A percentile compares a stretch with the other conserved stretches of the same genome.
Evolutionary conservation across 2,329 filamentous ascomycete genomes (phyloP).

Genomic region (Coleophoma cylindrospora): DNA sequence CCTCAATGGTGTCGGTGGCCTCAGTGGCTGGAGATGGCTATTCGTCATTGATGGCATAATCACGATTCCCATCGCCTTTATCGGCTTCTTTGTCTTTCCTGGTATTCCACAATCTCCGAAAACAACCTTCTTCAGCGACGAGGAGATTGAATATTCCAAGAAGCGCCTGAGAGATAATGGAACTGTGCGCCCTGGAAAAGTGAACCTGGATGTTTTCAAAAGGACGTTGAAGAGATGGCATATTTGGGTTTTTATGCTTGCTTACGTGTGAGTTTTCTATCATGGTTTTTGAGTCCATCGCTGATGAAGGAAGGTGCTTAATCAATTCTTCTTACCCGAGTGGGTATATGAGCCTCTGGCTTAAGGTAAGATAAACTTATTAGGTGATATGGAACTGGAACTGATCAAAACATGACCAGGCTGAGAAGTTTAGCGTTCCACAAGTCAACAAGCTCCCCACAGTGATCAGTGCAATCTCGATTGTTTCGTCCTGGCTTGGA

Average conservation of each 20-base stretch:
- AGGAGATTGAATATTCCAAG: background rate
- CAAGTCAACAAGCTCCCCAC: conserved; percentile 6
- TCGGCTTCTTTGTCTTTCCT: conserved; percentile 12
- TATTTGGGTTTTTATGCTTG: conserved; percentile 1
- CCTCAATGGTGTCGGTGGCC: conserved; percentile 10
- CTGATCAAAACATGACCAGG: background rate
- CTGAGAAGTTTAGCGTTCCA: background rate
- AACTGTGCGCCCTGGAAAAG: background rate
- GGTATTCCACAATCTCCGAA: background rate
- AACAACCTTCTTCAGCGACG: background rate
- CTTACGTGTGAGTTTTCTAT: background rate
- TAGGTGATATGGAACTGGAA: background rate
- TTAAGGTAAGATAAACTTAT: background rate
- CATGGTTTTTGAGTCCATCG: background rate
- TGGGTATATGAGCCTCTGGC: background rate
- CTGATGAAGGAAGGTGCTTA: background rate
- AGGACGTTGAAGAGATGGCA: background rate
- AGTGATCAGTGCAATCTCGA: conserved; percentile 16
- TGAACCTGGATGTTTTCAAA: background rate
- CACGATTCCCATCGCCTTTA: conserved; percentile 19
- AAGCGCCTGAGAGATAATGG: conserved; percentile 1
- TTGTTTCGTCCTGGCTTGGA: conserved; percentile 19
- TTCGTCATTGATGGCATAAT: conserved; percentile 40
- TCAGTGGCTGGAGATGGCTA: conserved; percentile 41
- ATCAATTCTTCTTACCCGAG: background rate